These are phyloP conservation scores for Pseudofabraea citricarpa DNA, from an alignment of 2,329 filamentous ascomycete species.

Conservation along the genomic window DNA sequence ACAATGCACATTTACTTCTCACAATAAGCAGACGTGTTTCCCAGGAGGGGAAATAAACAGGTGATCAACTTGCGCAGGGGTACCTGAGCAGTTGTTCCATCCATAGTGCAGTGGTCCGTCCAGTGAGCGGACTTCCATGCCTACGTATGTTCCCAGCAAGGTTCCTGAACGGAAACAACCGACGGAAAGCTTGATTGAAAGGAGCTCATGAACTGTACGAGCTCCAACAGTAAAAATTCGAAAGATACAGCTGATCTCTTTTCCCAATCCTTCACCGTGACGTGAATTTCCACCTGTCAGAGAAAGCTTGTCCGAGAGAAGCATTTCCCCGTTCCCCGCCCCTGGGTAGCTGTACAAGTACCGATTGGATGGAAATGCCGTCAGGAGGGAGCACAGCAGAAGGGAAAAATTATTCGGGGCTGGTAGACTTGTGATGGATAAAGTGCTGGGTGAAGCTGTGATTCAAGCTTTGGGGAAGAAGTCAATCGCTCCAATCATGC, in stretches of 20 bases:
- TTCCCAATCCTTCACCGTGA: not conserved
- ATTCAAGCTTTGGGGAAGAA: not conserved
- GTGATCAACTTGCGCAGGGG: not conserved
- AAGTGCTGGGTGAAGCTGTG: not conserved
- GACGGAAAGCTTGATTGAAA: not conserved
- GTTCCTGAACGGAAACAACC: not conserved
- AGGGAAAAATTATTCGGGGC: not conserved
- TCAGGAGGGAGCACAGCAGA: not conserved
- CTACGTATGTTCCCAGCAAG: not conserved
- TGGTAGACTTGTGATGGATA: not conserved
- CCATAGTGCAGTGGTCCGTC: slow-evolving; percentile 1
- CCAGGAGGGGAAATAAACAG: not conserved
- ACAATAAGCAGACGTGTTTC: not conserved
- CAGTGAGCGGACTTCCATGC: not conserved
- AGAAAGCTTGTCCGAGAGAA: not conserved
- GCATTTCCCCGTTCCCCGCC: not conserved
- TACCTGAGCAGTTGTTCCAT: slow-evolving; percentile 1
- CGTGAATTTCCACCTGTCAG: not conserved
- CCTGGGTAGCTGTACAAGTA: not conserved
- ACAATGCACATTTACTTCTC: not conserved
- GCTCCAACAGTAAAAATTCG: too few species aligned
- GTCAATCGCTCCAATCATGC: not conserved
- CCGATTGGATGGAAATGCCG: not conserved
- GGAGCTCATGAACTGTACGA: not conserved
- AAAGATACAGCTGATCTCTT: not conserved